Conservation (phyloP, 306 rosid species). For the Inga laurina region DNA sequence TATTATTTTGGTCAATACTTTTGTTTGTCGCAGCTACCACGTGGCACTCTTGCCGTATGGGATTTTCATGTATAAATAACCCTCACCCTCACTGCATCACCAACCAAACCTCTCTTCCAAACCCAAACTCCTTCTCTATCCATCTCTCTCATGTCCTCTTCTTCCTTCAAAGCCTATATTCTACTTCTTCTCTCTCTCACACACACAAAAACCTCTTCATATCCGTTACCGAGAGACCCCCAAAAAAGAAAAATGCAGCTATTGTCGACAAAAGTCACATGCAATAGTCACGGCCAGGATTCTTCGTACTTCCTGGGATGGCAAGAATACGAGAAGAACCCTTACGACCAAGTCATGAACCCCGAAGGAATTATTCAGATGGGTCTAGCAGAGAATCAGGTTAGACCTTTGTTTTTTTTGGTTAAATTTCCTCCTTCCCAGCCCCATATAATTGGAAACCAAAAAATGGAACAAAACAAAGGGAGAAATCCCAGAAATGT, state of each 20-base stretch:
- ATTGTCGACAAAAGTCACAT: constrained; percentile 72
- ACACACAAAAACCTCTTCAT: neutral
- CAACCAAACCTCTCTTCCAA: constrained; percentile 28
- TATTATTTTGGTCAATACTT: constrained; percentile 30
- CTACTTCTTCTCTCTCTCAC: neutral
- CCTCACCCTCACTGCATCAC: constrained; percentile 39
- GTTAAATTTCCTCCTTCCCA: no score
- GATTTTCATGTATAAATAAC: constrained; percentile 30
- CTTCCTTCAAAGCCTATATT: neutral
- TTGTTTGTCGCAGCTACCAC: neutral
- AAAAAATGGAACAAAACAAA: neutral
- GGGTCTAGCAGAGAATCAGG: constrained; percentile 99
- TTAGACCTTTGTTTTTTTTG: neutral
- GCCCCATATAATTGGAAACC: neutral
- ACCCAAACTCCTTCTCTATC: constrained; percentile 8
- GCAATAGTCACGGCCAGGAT: constrained; percentile 89
- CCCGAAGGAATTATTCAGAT: constrained; percentile 89
- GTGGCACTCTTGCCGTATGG: constrained; percentile 14
- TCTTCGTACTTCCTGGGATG: constrained; percentile 95
- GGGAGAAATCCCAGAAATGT: neutral
- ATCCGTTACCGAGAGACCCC: neutral
- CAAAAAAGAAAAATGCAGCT: constrained; percentile 50
- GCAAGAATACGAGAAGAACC: constrained; percentile 89
- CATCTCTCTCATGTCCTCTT: neutral
- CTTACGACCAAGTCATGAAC: constrained; percentile 58